These are phyloP conservation scores for Dothistroma septosporum DNA, from an alignment of 2,329 filamentous ascomycete species.

Conservation along the genomic window DNA sequence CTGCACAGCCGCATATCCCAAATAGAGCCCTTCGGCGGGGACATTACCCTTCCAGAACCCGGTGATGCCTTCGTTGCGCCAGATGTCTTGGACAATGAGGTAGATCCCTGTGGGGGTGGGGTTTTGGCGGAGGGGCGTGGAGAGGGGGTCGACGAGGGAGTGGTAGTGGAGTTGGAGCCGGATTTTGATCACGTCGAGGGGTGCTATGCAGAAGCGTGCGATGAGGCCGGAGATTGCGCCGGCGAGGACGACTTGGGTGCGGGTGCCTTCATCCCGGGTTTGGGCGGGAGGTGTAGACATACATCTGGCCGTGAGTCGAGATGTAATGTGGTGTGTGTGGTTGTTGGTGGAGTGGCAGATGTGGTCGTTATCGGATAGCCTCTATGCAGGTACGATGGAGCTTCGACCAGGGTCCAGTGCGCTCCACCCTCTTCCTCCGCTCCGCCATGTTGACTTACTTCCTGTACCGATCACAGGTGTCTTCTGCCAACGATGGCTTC, in stretches of 20 bases:
- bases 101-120: constrained; percentile 25
- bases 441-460: neutral
- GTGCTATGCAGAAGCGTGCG: constrained; percentile 88
- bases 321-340: neutral
- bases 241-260: constrained; percentile 61
- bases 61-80: constrained; percentile 74
- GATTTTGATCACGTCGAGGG: constrained; percentile 97
- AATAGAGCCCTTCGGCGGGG: constrained; percentile 88
- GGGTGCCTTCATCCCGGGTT: constrained; percentile 66
- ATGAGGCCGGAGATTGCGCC: constrained; percentile 76
- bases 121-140: neutral
- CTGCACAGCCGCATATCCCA: constrained; percentile 83
- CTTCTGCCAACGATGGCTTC: neutral
- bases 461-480: neutral
- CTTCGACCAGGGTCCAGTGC: neutral
- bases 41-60: constrained; percentile 97
- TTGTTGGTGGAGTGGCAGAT: neutral
- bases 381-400: neutral
- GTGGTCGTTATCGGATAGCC: no score
- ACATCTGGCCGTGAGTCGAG: neutral
- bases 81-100: constrained; percentile 56
- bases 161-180: constrained; percentile 89
- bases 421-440: neutral
- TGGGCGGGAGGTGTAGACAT: neutral
- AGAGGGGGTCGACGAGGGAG: constrained; percentile 70